Conservation (phyloP, 164 flowering plant genomes). For the Magnolia officinalis region DNA sequence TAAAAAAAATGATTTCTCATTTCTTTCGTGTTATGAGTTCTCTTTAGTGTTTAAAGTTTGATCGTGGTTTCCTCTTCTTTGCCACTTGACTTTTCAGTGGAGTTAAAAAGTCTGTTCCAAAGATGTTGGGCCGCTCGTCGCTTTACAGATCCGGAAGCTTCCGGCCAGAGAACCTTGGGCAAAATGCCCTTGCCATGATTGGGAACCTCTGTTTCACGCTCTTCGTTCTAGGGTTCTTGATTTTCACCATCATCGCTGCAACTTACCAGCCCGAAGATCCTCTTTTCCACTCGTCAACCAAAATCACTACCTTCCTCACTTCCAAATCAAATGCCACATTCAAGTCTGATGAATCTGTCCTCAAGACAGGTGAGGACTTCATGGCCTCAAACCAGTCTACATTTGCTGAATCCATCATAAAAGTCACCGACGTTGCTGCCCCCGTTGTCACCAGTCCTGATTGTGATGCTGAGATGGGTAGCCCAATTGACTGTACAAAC, state of each 20-base stretch:
- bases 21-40: background rate
- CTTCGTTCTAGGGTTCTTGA: constrained; percentile 68
- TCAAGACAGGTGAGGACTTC: constrained; percentile 84
- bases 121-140: constrained; percentile 58
- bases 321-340: constrained; percentile 82
- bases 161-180: constrained; percentile 74
- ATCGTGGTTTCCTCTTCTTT: background rate
- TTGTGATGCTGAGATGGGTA: constrained; percentile 37
- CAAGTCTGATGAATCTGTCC: constrained; percentile 54
- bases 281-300: constrained; percentile 69
- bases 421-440: constrained; percentile 51
- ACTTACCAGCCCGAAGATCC: constrained; percentile 91
- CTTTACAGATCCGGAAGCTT: constrained; percentile 55
- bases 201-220: constrained; percentile 69
- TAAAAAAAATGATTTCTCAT: too few species aligned
- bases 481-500: constrained; percentile 63
- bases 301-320: constrained; percentile 61
- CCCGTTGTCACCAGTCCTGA: constrained; percentile 8
- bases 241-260: constrained; percentile 85
- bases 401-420: constrained; percentile 42
- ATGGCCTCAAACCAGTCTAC: constrained; percentile 55
- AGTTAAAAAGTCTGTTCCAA: background rate
- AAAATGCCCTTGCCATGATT: constrained; percentile 61
- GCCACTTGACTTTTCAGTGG: background rate
- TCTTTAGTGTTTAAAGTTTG: background rate